Evolutionary conservation across 345 rosid species (phyloP), one percentile per base, ranked within the genome.

Genomic region (Pugionium cornutum): DNA sequence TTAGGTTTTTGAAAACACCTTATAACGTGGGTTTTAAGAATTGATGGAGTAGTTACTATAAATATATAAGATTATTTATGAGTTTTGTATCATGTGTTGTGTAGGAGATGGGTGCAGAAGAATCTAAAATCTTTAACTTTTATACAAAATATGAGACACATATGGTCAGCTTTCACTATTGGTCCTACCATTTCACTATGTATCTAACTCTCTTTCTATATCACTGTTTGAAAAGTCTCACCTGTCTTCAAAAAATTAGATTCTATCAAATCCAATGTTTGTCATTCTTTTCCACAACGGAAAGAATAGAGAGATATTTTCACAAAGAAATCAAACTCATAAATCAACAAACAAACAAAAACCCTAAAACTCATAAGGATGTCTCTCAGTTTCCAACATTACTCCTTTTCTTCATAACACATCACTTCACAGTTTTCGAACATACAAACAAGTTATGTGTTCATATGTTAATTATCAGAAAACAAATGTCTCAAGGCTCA

Each of bases 101-200:
- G 77, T 80, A 87, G 89, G 76, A 44, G 35, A 49, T 70, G 75
- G 53, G 79, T 61, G 58, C 73, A 79, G 83, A 82, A 79, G 84
- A 83, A 80, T 81, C 83, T 66, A 64, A 68, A 69, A 59, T 74
- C 75, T 58, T 69, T 83, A 39, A 73, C 62, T 61, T 74, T 60
- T 18, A 35, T 62, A 64, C 58, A 60, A 18, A 18, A 18, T 18
- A 18, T 18, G 18, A 74, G 74, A 74, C 77, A 74, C 55, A 54
- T 37, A 74, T 74, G 77, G 77, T 74, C 77, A 68, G 74, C 77
- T 74, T 74, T 74, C 74, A 74, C 59, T 41, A 68, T 18, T 55
- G 59, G 74, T 67, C 77, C 77, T 67, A 74, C 73, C 65, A 55
- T 55, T 64, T 63, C 68, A 53, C 66, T 18, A 28, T 53, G 32